Conservation (phyloP, 805 yeast species). For the Schwanniomyces sp. region DNA sequence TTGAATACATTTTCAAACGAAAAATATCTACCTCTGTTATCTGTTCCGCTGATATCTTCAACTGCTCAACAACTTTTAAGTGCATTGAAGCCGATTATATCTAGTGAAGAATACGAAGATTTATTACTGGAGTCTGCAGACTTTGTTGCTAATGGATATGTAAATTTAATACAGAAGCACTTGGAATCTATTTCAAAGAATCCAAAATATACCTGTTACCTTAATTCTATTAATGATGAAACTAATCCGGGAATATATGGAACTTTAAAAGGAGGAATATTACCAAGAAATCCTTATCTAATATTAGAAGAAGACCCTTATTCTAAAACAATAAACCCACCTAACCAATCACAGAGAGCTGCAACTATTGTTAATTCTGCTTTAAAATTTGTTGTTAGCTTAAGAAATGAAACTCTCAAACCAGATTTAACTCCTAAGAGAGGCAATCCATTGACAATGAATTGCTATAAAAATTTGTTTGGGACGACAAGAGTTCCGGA, state of each 20-base stretch:
- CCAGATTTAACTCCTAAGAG: conserved; percentile 58
- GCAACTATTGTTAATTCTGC: conserved; percentile 66
- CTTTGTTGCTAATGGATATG: conserved; percentile 43
- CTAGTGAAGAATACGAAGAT: conserved; percentile 49
- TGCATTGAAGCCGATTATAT: conserved; percentile 60
- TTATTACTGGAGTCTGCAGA: conserved; percentile 44
- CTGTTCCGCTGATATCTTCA: conserved; percentile 55
- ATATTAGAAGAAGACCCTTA: conserved; percentile 75
- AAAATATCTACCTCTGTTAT: conserved; percentile 51
- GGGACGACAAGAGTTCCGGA: conserved; percentile 62
- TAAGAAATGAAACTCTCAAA: conserved; percentile 52
- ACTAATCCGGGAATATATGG: conserved; percentile 60
- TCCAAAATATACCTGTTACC: conserved; percentile 46
- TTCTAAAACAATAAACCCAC: conserved; percentile 52
- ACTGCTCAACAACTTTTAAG: conserved; percentile 54
- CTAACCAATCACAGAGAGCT: conserved; percentile 67
- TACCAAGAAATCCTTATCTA: conserved; percentile 78
- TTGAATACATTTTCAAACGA: conserved; percentile 40
- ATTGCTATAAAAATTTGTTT: conserved; percentile 63
- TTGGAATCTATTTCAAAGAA: conserved; percentile 44
- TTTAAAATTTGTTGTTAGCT: conserved; percentile 61
- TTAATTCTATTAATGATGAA: conserved; percentile 52
- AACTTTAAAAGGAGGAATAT: conserved; percentile 60
- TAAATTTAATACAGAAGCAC: conserved; percentile 53
- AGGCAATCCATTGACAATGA: conserved; percentile 61